A percentile compares a stretch with the other conserved stretches of the same genome.
Conservation (phyloP, 495 filamentous ascomycete species). For the Trichoderma virens region DNA sequence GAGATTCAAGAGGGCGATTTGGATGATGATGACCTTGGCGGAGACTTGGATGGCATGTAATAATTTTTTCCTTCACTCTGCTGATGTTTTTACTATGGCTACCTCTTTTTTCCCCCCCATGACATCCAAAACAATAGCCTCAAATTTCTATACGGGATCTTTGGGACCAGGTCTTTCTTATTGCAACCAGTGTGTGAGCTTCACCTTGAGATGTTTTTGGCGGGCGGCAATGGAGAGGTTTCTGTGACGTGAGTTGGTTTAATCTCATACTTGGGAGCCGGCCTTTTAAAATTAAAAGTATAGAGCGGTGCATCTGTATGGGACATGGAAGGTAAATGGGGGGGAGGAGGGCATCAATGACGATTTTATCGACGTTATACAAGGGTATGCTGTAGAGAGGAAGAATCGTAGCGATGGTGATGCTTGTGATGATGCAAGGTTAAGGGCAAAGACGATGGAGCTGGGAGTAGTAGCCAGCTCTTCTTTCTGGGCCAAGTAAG, state of each 20-base stretch:
- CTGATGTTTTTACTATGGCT: not conserved
- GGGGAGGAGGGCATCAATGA: not conserved
- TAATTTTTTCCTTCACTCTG: not conserved
- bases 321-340: not conserved
- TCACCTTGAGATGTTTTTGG: not conserved
- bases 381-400: not conserved
- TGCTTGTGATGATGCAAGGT: too few relatives aligned
- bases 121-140: not conserved
- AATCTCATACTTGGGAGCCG: not conserved
- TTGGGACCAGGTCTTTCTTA: not conserved
- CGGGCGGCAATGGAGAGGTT: not conserved
- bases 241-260: not conserved
- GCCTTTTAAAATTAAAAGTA: not conserved
- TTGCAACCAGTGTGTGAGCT: not conserved
- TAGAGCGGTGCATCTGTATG: not conserved
- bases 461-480: too few relatives aligned
- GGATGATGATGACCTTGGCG: slow-evolving; percentile 94
- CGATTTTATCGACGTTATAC: not conserved
- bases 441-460: too few relatives aligned
- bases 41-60: slow-evolving; percentile 96
- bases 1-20: slow-evolving; percentile 98
- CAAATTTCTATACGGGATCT: not conserved
- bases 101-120: not conserved
- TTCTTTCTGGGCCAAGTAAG: too few relatives aligned
- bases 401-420: too few relatives aligned